A percentile compares a stretch with the other conserved stretches of the same genome.
Conservation (phyloP, 768 basidiomycete genomes). For the Russula sp. region DNA sequence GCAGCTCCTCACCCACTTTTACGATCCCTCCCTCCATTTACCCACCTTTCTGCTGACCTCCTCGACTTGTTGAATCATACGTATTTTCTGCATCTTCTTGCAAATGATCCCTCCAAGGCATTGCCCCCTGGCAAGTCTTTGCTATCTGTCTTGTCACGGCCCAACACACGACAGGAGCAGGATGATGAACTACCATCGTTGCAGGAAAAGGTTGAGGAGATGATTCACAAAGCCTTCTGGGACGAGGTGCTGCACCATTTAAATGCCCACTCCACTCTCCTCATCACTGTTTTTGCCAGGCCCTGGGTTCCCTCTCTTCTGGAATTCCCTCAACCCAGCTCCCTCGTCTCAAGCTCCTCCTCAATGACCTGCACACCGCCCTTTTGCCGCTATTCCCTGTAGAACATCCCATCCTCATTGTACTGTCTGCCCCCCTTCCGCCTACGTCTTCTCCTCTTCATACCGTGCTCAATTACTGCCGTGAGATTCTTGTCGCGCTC, state of each 20-base stretch:
- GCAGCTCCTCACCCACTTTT: slow-evolving; percentile 19
- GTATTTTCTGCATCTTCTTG: slow-evolving; percentile 62
- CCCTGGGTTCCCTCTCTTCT: slow-evolving; percentile 46
- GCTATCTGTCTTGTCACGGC: slow-evolving; percentile 48
- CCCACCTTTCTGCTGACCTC: slow-evolving; percentile 47
- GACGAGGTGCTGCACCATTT: slow-evolving; percentile 43
- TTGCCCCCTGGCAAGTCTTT: slow-evolving; percentile 70
- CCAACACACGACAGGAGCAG: slow-evolving; percentile 17
- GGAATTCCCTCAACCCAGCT: slow-evolving; percentile 54
- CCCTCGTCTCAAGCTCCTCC: slow-evolving; percentile 48
- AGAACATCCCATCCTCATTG: slow-evolving; percentile 41
- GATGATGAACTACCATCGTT: slow-evolving; percentile 28
- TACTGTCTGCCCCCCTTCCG: slow-evolving; percentile 50
- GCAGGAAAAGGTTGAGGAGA: slow-evolving; percentile 41
- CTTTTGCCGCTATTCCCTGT: slow-evolving; percentile 54
- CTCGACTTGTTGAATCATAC: slow-evolving; percentile 49
- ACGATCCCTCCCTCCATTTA: slow-evolving; percentile 19
- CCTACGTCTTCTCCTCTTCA: slow-evolving; percentile 64
- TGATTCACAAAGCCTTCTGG: slow-evolving; percentile 65
- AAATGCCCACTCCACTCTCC: not conserved
- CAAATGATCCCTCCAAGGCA: slow-evolving; percentile 49
- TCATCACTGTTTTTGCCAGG: slow-evolving; percentile 34
- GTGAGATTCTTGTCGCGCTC: slow-evolving; percentile 45
- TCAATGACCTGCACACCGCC: slow-evolving; percentile 44
- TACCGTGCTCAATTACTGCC: slow-evolving; percentile 46